phyloP scores from a whole-genome alignment of 345 rosid genomes.

The Diplotaxis tenuifolia region DNA sequence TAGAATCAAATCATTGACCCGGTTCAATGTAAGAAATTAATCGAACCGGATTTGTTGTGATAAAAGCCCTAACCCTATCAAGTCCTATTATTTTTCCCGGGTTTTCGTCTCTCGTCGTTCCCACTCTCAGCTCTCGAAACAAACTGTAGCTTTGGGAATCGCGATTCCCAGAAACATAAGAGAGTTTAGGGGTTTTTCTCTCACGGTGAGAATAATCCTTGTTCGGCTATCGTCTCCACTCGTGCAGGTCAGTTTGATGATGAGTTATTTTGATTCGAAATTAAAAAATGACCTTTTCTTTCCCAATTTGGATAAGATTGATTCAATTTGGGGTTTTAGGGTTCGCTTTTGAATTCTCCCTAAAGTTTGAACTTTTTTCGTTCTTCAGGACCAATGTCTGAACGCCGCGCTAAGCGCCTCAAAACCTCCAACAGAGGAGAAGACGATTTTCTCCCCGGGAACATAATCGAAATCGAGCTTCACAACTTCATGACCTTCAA shows the following conservation, averaged over 20 bases:
- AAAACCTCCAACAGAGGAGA: constrained; percentile 73
- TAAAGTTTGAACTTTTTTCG: not conserved
- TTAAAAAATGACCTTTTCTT: not conserved
- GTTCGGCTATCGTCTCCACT: constrained; percentile 3
- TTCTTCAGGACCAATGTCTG: constrained; percentile 41
- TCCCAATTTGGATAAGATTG: not conserved
- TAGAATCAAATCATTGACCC: not conserved
- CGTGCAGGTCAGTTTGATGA: constrained; percentile 16
- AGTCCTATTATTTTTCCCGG: constrained; percentile 18
- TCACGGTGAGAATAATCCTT: not conserved
- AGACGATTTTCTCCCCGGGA: constrained; percentile 87
- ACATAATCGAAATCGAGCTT: constrained; percentile 80
- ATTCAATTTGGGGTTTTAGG: constrained; percentile 14
- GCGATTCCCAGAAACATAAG: not conserved
- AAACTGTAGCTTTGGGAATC: not conserved
- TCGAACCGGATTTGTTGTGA: not conserved
- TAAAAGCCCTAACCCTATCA: not conserved
- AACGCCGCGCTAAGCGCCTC: constrained; percentile 54
- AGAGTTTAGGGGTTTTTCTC: constrained; percentile 10
- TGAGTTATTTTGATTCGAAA: not conserved
- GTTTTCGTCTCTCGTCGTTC: constrained; percentile 28
- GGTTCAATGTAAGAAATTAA: not conserved
- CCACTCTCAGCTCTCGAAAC: not conserved
- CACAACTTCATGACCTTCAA: constrained; percentile 87
- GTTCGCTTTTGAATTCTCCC: not conserved